Percentiles rank a stretch among this genome's conserved stretches.
These are phyloP conservation scores for Boletales sp. DNA, from an alignment of 768 basidiomycete genomes.

Conservation along the genomic window DNA sequence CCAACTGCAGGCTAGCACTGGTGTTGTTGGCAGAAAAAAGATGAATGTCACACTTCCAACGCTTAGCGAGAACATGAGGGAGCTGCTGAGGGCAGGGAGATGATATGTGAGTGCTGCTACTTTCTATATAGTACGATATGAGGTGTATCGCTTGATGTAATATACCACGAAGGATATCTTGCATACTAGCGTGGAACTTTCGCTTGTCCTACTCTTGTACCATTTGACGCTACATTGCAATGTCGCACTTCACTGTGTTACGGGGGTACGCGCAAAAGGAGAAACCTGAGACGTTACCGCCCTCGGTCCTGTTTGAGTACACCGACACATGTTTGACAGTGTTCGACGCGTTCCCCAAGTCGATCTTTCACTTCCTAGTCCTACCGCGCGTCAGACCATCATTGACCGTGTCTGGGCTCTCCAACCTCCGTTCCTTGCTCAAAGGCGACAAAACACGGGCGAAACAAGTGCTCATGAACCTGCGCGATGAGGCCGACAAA, in stretches of 20 bases:
- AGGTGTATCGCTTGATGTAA: constrained; percentile 9
- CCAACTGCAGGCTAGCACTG: constrained; percentile 24
- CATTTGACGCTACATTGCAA: not conserved
- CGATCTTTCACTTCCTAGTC: constrained; percentile 84
- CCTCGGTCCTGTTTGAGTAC: constrained; percentile 56
- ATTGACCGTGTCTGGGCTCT: constrained; percentile 37
- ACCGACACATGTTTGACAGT: constrained; percentile 57
- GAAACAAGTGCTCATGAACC: constrained; percentile 46
- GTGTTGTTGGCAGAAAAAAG: constrained; percentile 9
- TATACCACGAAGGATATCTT: constrained; percentile 10
- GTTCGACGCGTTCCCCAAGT: constrained; percentile 77
- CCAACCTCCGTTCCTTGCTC: constrained; percentile 55
- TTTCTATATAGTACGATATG: constrained; percentile 3
- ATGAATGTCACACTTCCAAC: constrained; percentile 40
- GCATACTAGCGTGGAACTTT: not conserved
- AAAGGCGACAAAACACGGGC: constrained; percentile 51
- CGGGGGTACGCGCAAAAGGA: constrained; percentile 54
- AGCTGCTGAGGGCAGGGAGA: constrained; percentile 50
- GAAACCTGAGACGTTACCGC: constrained; percentile 51
- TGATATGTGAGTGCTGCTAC: constrained; percentile 7
- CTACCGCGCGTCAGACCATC: constrained; percentile 55
- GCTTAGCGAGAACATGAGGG: constrained; percentile 61
- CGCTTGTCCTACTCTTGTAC: not conserved
- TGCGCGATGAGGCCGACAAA: constrained; percentile 55
- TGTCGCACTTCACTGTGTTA: constrained; percentile 50